Evolutionary conservation across 2,329 filamentous ascomycete species (phyloP).

Genomic region (Pseudogymnoascus sp.): DNA sequence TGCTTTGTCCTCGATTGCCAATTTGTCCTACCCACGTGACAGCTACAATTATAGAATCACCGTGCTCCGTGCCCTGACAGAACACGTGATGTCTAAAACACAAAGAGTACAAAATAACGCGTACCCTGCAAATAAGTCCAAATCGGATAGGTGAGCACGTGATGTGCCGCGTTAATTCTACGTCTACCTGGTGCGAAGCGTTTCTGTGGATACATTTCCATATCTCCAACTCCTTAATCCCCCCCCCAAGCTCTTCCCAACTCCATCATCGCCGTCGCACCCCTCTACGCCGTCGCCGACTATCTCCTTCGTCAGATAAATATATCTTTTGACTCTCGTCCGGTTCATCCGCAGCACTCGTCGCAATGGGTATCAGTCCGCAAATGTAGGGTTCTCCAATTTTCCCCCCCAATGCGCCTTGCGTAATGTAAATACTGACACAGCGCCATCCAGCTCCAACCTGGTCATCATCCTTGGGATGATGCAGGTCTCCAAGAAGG

Average conservation of each 20-base stretch:
- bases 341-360: slow-evolving; percentile 4
- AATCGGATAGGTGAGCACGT: not conserved
- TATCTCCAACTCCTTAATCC: slow-evolving; percentile 5
- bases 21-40: not conserved
- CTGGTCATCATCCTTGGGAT: slow-evolving; percentile 91
- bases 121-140: not conserved
- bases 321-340: slow-evolving; percentile 1
- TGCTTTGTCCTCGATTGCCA: not conserved
- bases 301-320: not conserved
- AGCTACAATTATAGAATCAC: not conserved
- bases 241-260: not conserved
- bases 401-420: not conserved
- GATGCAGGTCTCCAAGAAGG: slow-evolving; percentile 96
- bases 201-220: slow-evolving; percentile 9
- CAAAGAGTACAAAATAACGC: not conserved
- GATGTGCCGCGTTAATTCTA: slow-evolving; percentile 4
- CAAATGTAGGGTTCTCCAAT: not conserved
- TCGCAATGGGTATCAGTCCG: slow-evolving; percentile 2
- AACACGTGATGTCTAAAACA: not conserved
- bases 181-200: slow-evolving; percentile 8
- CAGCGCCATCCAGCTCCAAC: slow-evolving; percentile 61
- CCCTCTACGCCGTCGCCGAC: not conserved
- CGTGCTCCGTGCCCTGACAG: not conserved
- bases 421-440: slow-evolving; percentile 14
- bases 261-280: slow-evolving; percentile 5